Percentiles rank a stretch among this genome's conserved stretches.
Conservation (phyloP, 345 rosid species). For the Gossypium herbaceum region DNA sequence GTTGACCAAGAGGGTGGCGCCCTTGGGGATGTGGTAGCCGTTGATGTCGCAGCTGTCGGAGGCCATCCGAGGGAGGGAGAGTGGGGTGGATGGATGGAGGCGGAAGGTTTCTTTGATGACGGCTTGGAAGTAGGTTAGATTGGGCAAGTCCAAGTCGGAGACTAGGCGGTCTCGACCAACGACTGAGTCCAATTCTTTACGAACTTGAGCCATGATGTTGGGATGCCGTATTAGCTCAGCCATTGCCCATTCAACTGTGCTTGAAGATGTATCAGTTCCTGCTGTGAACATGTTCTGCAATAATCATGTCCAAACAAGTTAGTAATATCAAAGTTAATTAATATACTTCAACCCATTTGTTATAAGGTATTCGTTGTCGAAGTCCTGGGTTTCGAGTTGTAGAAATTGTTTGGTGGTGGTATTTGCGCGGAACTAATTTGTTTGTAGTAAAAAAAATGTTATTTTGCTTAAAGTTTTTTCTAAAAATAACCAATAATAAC, state of each 20-base stretch:
- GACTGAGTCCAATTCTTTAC: constrained; percentile 54
- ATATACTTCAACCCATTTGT: no score
- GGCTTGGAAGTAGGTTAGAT: constrained; percentile 64
- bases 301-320: neutral
- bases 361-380: no score
- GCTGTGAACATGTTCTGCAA: constrained; percentile 83
- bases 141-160: constrained; percentile 46
- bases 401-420: no score
- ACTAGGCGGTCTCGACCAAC: constrained; percentile 54
- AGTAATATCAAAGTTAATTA: no score
- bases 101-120: constrained; percentile 78
- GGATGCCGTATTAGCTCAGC: constrained; percentile 86
- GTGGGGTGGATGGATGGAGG: constrained; percentile 79
- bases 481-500: no score
- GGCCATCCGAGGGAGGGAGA: constrained; percentile 68
- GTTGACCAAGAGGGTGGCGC: constrained; percentile 55
- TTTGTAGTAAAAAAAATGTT: no score
- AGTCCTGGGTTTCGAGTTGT: no score
- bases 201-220: constrained; percentile 36
- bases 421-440: no score
- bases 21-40: constrained; percentile 68
- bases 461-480: no score
- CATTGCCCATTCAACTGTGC: constrained; percentile 89
- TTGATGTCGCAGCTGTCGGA: constrained; percentile 68
- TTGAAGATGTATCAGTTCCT: constrained; percentile 91